These are phyloP conservation scores for Annulohypoxylon stygium DNA, from an alignment of 495 filamentous ascomycete species.

Conservation along the genomic window DNA sequence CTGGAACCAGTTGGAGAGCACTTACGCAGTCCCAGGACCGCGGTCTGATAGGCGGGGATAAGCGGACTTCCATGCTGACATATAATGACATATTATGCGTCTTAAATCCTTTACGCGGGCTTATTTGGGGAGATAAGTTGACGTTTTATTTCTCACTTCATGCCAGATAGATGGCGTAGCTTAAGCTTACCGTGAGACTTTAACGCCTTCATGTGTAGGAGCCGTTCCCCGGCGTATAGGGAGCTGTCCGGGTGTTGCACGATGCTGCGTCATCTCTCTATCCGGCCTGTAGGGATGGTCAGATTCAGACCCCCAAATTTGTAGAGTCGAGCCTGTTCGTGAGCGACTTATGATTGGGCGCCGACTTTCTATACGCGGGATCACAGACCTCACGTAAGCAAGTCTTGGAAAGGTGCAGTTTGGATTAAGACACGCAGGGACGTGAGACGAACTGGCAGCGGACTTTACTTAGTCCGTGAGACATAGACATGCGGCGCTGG, in stretches of 20 bases:
- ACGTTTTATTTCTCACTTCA: constrained; percentile 8
- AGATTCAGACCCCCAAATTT: constrained; percentile 1
- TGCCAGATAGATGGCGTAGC: background rate
- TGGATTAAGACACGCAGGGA: constrained; percentile 1
- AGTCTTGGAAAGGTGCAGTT: background rate
- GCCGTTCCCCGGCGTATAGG: constrained; percentile 24
- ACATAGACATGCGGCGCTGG: background rate
- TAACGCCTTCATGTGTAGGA: background rate
- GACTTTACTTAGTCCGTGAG: constrained; percentile 30
- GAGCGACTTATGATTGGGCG: constrained; percentile 8
- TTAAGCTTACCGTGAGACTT: constrained; percentile 11
- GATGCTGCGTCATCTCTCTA: constrained; percentile 19
- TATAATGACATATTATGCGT: constrained; percentile 10
- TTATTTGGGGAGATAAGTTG: background rate
- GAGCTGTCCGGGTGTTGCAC: constrained; percentile 13
- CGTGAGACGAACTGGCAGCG: constrained; percentile 37
- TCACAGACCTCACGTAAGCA: constrained; percentile 38
- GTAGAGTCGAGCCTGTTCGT: background rate
- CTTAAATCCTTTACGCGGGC: background rate
- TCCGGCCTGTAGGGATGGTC: background rate
- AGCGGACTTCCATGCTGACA: constrained; percentile 9
- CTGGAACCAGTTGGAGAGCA: background rate
- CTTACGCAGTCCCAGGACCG: background rate
- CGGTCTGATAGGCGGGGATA: constrained; percentile 11
- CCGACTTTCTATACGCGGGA: background rate